phyloP scores from a whole-genome alignment of 257 asterid genomes.

The Gentiana macrophylla region DNA sequence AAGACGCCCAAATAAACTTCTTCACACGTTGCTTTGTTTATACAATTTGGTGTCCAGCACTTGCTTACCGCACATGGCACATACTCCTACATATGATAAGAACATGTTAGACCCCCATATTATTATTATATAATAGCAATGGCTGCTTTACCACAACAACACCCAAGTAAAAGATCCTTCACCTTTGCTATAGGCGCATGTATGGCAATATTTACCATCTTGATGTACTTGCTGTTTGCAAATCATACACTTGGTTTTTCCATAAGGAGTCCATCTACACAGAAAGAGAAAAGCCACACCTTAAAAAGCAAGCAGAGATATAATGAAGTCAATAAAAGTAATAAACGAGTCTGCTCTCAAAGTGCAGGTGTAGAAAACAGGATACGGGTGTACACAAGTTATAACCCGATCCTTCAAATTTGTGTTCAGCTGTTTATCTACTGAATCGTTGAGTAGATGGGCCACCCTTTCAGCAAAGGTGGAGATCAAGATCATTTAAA shows the following conservation, averaged over 20 bases:
- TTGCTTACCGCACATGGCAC: constrained; percentile 99
- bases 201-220: constrained; percentile 87
- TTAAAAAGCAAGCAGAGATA: no score
- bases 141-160: neutral
- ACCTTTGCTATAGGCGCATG: constrained; percentile 99
- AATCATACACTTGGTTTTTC: constrained; percentile 70
- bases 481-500: no score
- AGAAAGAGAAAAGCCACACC: constrained; percentile 11
- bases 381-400: no score
- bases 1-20: neutral
- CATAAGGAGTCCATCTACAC: constrained; percentile 88
- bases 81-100: constrained; percentile 62
- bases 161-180: neutral
- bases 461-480: no score
- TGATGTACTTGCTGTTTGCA: constrained; percentile 99
- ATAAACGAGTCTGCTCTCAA: no score
- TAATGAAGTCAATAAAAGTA: no score
- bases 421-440: no score
- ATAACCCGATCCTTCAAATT: no score
- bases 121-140: constrained; percentile 1
- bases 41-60: constrained; percentile 89
- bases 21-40: constrained; percentile 94
- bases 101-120: neutral
- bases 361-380: no score
- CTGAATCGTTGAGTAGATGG: no score